A percentile compares a stretch with the other conserved stretches of the same genome.
These are phyloP conservation scores for Penicillium samsonianum DNA, from an alignment of 495 filamentous ascomycete genomes.

Conservation along the genomic window DNA sequence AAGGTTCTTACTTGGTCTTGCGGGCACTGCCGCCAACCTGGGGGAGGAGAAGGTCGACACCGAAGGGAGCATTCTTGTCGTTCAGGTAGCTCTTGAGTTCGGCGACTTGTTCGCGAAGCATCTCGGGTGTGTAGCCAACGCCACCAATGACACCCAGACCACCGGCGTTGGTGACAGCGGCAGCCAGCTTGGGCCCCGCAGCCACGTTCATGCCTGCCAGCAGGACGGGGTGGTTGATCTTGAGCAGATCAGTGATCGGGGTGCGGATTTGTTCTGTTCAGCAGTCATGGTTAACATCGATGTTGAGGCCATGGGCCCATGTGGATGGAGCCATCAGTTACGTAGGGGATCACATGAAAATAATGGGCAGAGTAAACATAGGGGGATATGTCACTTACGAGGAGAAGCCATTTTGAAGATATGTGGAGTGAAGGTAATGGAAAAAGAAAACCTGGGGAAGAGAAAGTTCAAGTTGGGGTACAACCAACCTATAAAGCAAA, in stretches of 20 bases:
- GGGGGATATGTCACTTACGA: constrained; percentile 56
- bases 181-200: constrained; percentile 93
- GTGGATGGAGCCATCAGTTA: neutral
- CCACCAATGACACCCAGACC: constrained; percentile 96
- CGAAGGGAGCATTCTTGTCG: constrained; percentile 98
- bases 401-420: constrained; percentile 71
- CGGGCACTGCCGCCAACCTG: constrained; percentile 91
- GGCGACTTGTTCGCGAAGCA: constrained; percentile 91
- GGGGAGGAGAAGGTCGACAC: constrained; percentile 91
- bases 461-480: constrained; percentile 8
- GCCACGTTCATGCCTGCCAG: constrained; percentile 99
- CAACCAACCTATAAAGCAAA: constrained; percentile 20
- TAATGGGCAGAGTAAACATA: constrained; percentile 6
- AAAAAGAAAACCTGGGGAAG: constrained; percentile 25
- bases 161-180: constrained; percentile 95
- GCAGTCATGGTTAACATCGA: constrained; percentile 2
- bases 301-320: neutral
- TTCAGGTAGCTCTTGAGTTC: constrained; percentile 88
- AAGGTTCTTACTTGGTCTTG: constrained; percentile 79
- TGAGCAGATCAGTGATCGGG: constrained; percentile 87
- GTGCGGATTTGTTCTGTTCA: constrained; percentile 79
- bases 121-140: constrained; percentile 94
- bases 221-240: constrained; percentile 94
- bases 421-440: constrained; percentile 20
- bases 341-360: constrained; percentile 20